A percentile compares a stretch with the other conserved stretches of the same genome.
These are phyloP conservation scores for Hortiboletus campestris DNA, from an alignment of 768 basidiomycete genomes.

Conservation along the genomic window DNA sequence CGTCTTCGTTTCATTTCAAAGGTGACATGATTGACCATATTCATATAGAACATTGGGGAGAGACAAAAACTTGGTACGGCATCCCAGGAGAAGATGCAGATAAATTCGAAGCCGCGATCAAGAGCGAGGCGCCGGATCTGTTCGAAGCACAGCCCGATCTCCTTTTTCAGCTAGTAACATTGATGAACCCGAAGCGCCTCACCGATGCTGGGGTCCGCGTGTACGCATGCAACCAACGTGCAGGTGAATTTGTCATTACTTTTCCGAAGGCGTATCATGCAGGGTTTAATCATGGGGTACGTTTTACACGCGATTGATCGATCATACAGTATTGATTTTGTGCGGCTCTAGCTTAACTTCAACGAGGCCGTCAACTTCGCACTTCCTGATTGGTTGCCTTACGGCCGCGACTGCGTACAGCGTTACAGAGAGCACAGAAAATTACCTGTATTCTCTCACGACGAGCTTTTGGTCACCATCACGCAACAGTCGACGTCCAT, in stretches of 20 bases:
- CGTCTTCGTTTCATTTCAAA: conserved; percentile 16
- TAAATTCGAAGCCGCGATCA: conserved; percentile 95
- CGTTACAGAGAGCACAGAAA: conserved; percentile 90
- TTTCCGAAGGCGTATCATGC: conserved; percentile 98
- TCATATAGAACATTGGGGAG: conserved; percentile 91
- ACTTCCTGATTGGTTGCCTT: conserved; percentile 89
- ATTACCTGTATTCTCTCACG: conserved; percentile 96
- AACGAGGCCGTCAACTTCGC: conserved; percentile 99
- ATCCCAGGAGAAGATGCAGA: conserved; percentile 94
- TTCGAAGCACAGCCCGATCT: conserved; percentile 98
- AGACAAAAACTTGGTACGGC: conserved; percentile 99
- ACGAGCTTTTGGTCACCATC: conserved; percentile 96
- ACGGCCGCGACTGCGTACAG: conserved; percentile 83
- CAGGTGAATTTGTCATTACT: conserved; percentile 96
- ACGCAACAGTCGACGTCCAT: conserved; percentile 92
- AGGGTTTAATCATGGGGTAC: conserved; percentile 96
- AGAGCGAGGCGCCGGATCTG: conserved; percentile 92
- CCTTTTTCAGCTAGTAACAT: conserved; percentile 94
- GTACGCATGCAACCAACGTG: conserved; percentile 92
- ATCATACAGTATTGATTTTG: conserved; percentile 25
- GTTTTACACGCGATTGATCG: conserved; percentile 37
- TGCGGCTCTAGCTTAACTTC: conserved; percentile 77
- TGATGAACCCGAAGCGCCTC: conserved; percentile 92
- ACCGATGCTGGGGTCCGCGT: conserved; percentile 88
- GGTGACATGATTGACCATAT: conserved; percentile 26